A percentile compares a stretch with the other conserved stretches of the same genome.
These are phyloP conservation scores for Phylloporus sp. DNA, from an alignment of 768 basidiomycete species.

Conservation along the genomic window DNA sequence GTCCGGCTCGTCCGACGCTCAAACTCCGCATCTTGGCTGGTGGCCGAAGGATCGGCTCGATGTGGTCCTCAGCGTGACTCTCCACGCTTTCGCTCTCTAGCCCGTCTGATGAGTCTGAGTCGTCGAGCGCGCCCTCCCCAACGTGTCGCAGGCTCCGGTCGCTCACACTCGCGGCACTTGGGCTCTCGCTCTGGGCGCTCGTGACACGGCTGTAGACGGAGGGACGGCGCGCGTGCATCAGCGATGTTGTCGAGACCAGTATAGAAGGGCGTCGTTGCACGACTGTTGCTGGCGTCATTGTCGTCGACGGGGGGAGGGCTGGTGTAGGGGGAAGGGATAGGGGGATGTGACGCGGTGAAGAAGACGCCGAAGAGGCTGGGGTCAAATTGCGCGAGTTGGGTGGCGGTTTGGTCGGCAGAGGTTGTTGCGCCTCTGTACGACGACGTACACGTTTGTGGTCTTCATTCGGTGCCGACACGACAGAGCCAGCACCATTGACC, in stretches of 20 bases:
- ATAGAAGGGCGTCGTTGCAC: conserved; percentile 38
- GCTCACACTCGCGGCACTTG: conserved; percentile 34
- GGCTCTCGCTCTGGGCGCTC: conserved; percentile 29
- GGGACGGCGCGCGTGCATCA: conserved; percentile 31
- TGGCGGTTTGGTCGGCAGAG: conserved; percentile 24
- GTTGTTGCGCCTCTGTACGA: conserved; percentile 13
- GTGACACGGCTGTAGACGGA: conserved; percentile 40
- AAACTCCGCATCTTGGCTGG: conserved; percentile 36
- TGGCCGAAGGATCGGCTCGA: conserved; percentile 27
- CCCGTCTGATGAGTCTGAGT: conserved; percentile 62
- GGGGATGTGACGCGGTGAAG: conserved; percentile 50
- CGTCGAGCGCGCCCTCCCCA: conserved; percentile 75
- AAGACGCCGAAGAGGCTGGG: conserved; percentile 54
- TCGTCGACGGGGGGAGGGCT: conserved; percentile 26
- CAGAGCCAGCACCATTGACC: not conserved
- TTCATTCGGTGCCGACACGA: conserved; percentile 6
- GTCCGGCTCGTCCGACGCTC: conserved; percentile 22
- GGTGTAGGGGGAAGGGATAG: conserved; percentile 31
- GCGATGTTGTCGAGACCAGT: conserved; percentile 36
- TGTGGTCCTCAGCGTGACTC: conserved; percentile 28
- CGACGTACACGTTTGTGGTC: conserved; percentile 22
- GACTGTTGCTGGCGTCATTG: conserved; percentile 46
- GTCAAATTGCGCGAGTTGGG: conserved; percentile 47
- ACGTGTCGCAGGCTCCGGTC: conserved; percentile 56
- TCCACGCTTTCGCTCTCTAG: conserved; percentile 19